Evolutionary conservation across 345 rosid species (phyloP).

Genomic region (Syzygium oleosum): DNA sequence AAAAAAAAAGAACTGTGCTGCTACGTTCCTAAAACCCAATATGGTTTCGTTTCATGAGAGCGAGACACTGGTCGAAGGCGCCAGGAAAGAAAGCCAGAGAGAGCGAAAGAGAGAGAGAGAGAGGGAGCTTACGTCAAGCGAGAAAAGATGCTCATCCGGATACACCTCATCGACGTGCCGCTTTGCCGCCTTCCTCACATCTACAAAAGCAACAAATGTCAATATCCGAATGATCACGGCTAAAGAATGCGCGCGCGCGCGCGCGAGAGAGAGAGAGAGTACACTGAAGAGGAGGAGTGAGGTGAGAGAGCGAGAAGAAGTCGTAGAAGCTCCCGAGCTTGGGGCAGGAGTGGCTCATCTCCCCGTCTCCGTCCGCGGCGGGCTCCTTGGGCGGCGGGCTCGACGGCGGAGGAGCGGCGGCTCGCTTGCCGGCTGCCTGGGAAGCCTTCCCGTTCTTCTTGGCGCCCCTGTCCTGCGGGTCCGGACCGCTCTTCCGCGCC

Average conservation of each 20-base stretch:
- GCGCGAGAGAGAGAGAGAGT: conserved; percentile 11
- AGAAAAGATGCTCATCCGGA: conserved; percentile 72
- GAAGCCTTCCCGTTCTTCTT: conserved; percentile 24
- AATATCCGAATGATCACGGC: neutral
- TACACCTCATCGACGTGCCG: conserved; percentile 50
- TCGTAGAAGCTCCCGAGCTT: conserved; percentile 87
- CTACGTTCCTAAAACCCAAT: neutral
- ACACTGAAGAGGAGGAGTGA: conserved; percentile 90
- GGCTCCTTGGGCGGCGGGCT: conserved; percentile 31
- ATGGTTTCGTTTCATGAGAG: neutral
- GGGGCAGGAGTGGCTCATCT: conserved; percentile 61
- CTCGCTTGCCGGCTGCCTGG: conserved; percentile 7
- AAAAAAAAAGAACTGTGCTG: neutral
- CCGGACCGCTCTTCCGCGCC: neutral
- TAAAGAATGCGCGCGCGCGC: neutral
- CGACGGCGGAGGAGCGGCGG: conserved; percentile 19
- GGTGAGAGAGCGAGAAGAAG: conserved; percentile 90
- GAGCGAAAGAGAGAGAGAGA: neutral
- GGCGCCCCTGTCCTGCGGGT: conserved; percentile 25
- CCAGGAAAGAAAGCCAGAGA: neutral
- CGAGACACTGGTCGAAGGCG: neutral
- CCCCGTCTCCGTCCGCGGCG: conserved; percentile 58
- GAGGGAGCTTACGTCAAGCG: conserved; percentile 54
- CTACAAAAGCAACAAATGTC: conserved; percentile 22
- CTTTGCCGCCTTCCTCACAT: conserved; percentile 45